phyloP scores from a whole-genome alignment of 1,284 basidiomycete genomes.

The Coriolopsis trogii region DNA sequence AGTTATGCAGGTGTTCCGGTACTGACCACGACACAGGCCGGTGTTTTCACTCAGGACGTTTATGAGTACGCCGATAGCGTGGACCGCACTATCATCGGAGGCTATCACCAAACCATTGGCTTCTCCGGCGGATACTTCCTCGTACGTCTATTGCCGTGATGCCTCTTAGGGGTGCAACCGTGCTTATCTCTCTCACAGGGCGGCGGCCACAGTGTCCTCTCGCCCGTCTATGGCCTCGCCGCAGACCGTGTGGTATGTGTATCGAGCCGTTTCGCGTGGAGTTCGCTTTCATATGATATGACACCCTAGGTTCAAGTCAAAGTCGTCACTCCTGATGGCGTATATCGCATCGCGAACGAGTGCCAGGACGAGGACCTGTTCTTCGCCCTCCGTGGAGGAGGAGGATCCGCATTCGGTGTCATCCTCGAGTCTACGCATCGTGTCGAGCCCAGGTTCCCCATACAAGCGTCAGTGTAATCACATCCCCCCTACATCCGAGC shows the following conservation, averaged over 20 bases:
- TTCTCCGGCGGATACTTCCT: conserved; percentile 35
- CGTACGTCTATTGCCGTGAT: too few relatives aligned
- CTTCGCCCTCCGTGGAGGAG: conserved; percentile 34
- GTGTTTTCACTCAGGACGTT: conserved; percentile 31
- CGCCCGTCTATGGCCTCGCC: conserved; percentile 39
- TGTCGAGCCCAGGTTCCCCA: conserved; percentile 29
- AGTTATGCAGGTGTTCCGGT: neutral
- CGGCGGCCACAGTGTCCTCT: conserved; percentile 51
- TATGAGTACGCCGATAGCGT: conserved; percentile 36
- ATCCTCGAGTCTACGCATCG: conserved; percentile 32
- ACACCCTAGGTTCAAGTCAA: conserved; percentile 24
- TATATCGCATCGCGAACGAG: conserved; percentile 34
- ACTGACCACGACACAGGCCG: conserved; percentile 19
- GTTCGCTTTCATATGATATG: neutral
- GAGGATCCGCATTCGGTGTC: conserved; percentile 36
- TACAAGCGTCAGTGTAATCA: conserved; percentile 33
- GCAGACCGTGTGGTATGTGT: conserved; percentile 41
- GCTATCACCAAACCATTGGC: conserved; percentile 35
- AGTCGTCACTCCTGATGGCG: conserved; percentile 36
- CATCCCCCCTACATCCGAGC: conserved; percentile 2
- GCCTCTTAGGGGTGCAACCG: too few relatives aligned
- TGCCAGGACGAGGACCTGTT: conserved; percentile 41
- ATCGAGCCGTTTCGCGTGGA: too few relatives aligned
- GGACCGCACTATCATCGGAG: conserved; percentile 37
- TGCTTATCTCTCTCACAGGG: conserved; percentile 33